These are phyloP conservation scores for Colletotrichum acutatum DNA, from an alignment of 2,329 filamentous ascomycete species.

Conservation along the genomic window DNA sequence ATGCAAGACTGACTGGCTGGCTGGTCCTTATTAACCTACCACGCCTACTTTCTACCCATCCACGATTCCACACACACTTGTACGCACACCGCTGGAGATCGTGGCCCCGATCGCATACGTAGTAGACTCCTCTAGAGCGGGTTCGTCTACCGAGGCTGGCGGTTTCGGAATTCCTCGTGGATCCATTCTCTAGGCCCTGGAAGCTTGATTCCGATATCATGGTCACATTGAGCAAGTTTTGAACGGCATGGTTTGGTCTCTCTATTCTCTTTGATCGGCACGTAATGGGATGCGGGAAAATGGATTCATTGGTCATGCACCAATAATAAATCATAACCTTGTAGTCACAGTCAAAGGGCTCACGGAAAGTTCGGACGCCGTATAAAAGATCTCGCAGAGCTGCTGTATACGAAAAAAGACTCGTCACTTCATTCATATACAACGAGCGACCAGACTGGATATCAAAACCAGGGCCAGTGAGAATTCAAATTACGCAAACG, in stretches of 20 bases:
- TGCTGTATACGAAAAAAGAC: background rate
- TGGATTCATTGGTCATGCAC: background rate
- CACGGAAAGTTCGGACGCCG: background rate
- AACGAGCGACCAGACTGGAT: background rate
- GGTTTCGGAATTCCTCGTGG: conserved; percentile 3
- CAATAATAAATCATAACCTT: background rate
- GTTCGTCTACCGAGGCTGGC: background rate
- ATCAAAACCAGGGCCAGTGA: conserved; percentile 26
- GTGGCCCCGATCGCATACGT: background rate
- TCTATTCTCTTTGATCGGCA: background rate
- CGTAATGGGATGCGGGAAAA: background rate
- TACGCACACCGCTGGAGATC: conserved; percentile 8
- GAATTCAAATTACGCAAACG: conserved; percentile 38
- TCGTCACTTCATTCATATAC: background rate
- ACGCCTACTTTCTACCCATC: too few relatives aligned
- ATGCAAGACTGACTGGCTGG: background rate
- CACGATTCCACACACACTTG: background rate
- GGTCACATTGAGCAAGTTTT: background rate
- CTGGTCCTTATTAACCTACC: background rate
- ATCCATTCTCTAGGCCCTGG: background rate
- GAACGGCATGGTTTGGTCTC: background rate
- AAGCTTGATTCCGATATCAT: background rate
- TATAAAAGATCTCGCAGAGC: background rate
- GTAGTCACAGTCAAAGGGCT: background rate
- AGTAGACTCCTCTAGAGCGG: background rate